These are phyloP conservation scores for Handroanthus guayacan DNA, from an alignment of 257 asterid genomes.

Conservation along the genomic window DNA sequence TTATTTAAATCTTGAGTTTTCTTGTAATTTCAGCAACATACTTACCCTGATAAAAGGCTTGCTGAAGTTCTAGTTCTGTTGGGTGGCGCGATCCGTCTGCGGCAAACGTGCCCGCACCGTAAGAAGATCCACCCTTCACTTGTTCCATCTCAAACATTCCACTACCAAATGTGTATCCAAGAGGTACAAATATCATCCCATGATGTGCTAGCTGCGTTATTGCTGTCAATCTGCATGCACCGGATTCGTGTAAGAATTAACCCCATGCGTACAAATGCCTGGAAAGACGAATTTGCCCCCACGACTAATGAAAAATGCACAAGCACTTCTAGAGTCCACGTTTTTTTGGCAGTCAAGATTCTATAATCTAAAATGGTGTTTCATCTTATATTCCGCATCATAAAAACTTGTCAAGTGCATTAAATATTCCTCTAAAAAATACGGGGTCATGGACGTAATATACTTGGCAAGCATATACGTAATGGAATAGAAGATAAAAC, in stretches of 20 bases:
- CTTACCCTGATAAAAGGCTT: constrained; percentile 90
- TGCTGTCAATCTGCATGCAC: constrained; percentile 70
- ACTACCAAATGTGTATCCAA: constrained; percentile 79
- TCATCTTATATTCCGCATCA: too few species aligned
- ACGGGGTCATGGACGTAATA: too few species aligned
- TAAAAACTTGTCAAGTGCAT: too few species aligned
- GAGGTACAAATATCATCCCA: constrained; percentile 85
- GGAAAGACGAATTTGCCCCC: too few species aligned
- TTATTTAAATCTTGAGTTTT: constrained; percentile 56
- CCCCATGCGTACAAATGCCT: not conserved
- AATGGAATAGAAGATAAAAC: too few species aligned
- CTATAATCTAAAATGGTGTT: too few species aligned
- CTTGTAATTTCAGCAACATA: constrained; percentile 70
- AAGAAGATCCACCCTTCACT: constrained; percentile 86
- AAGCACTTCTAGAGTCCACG: too few species aligned
- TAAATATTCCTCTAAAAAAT: too few species aligned
- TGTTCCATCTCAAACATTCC: constrained; percentile 89
- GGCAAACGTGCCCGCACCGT: constrained; percentile 89
- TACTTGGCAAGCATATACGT: too few species aligned
- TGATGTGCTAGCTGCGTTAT: constrained; percentile 89
- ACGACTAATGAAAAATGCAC: too few species aligned
- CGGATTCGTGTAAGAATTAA: not conserved
- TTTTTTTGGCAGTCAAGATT: too few species aligned
- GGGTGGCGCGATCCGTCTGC: constrained; percentile 89
- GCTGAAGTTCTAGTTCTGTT: constrained; percentile 74